Percentiles rank a stretch among this genome's conserved stretches.
phyloP scores from a whole-genome alignment of 2,329 filamentous ascomycete species.

The Scytalidium lignicola region DNA sequence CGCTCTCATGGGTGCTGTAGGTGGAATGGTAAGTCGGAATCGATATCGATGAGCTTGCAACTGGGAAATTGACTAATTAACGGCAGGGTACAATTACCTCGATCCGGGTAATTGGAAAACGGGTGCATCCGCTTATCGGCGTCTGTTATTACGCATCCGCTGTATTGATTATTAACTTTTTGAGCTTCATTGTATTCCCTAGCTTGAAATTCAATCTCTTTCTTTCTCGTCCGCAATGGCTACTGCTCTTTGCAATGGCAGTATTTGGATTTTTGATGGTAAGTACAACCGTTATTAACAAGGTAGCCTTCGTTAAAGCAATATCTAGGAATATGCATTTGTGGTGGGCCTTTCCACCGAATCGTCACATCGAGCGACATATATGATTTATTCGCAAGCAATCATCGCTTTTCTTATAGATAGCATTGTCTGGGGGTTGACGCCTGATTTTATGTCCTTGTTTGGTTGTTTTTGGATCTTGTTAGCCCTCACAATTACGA shows the following conservation, averaged over 20 bases:
- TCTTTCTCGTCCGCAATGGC: too few species aligned
- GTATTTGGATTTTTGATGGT: neutral
- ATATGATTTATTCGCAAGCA: neutral
- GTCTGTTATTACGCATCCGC: neutral
- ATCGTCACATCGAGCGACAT: neutral
- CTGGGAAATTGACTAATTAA: neutral
- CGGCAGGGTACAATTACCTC: neutral
- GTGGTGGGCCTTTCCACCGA: neutral
- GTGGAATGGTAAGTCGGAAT: neutral
- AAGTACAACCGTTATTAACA: neutral
- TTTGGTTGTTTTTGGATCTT: neutral
- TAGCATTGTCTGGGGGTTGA: too few species aligned
- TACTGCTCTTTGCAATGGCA: neutral
- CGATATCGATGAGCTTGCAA: neutral
- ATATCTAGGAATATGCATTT: neutral
- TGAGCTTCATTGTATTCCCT: neutral
- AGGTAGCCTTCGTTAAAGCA: too few species aligned
- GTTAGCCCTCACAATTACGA: too few species aligned
- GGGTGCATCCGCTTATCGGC: neutral
- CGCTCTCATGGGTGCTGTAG: neutral
- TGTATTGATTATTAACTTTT: neutral
- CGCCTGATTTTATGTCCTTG: conserved; percentile 7
- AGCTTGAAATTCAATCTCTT: too few species aligned
- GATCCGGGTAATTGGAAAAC: neutral
- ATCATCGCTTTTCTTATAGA: neutral